Evolutionary conservation across 2,329 filamentous ascomycete genomes (phyloP).

Genomic region (Didymella sp.): DNA sequence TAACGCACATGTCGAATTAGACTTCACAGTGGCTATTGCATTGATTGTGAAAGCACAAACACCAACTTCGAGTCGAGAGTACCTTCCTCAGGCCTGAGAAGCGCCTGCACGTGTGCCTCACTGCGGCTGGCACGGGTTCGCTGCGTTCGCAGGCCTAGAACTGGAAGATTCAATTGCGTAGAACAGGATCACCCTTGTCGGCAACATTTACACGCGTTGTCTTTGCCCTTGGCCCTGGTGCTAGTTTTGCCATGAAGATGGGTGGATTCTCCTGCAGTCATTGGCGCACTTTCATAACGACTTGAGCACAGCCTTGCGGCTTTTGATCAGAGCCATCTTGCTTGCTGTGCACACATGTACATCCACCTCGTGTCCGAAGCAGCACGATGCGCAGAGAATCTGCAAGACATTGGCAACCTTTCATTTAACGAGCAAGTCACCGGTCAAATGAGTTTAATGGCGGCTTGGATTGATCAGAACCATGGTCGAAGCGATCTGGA

Average conservation of each 20-base stretch:
- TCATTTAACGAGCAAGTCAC: conserved; percentile 38
- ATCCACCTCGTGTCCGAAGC: conserved; percentile 37
- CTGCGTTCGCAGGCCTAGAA: conserved; percentile 57
- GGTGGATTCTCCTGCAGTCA: conserved; percentile 53
- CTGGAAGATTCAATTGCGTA: conserved; percentile 52
- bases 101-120: conserved; percentile 50
- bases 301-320: conserved; percentile 38
- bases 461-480: conserved; percentile 54
- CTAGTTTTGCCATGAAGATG: conserved; percentile 57
- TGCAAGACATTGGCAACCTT: conserved; percentile 25
- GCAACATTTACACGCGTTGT: conserved; percentile 64
- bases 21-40: conserved; percentile 43
- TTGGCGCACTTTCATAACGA: conserved; percentile 27
- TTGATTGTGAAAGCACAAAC: background rate
- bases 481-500: conserved; percentile 52
- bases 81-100: conserved; percentile 52
- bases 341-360: conserved; percentile 54
- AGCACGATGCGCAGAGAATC: conserved; percentile 3
- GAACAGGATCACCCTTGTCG: conserved; percentile 57
- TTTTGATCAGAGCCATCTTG: conserved; percentile 51
- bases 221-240: conserved; percentile 56
- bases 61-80: conserved; percentile 42
- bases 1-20: conserved; percentile 48
- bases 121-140: conserved; percentile 57
- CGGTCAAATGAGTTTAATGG: conserved; percentile 43